Conservation (phyloP, 768 basidiomycete species). For the Hypholoma fasciculare region DNA sequence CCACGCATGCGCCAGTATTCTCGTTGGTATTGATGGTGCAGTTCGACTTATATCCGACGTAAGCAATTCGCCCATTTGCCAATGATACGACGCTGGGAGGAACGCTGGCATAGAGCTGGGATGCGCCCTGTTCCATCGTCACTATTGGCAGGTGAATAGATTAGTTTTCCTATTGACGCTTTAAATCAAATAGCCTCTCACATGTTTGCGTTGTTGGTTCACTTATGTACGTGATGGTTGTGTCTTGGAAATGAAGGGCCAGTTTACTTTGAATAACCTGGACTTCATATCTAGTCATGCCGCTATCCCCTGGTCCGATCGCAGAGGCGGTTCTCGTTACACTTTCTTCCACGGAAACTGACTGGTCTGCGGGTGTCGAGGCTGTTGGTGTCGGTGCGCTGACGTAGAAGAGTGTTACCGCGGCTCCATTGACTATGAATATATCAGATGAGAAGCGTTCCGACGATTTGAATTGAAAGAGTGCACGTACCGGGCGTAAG, state of each 20-base stretch:
- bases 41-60: neutral
- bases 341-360: neutral
- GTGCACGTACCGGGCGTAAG: too few species aligned
- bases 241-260: neutral
- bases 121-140: neutral
- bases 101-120: neutral
- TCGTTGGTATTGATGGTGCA: neutral
- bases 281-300: constrained; percentile 1
- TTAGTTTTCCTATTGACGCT: too few species aligned
- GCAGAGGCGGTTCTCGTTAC: neutral
- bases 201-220: neutral
- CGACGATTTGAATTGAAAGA: too few species aligned
- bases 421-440: neutral
- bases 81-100: neutral
- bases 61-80: neutral
- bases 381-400: neutral
- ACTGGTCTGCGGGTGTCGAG: neutral
- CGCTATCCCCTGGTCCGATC: neutral
- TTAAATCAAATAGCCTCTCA: neutral
- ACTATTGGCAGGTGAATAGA: neutral
- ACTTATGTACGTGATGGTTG: neutral
- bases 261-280: neutral
- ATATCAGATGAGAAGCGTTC: too few species aligned
- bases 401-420: neutral
- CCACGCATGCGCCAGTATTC: neutral